phyloP scores from a whole-genome alignment of 768 basidiomycete genomes.

The Tulasnella sp. region DNA sequence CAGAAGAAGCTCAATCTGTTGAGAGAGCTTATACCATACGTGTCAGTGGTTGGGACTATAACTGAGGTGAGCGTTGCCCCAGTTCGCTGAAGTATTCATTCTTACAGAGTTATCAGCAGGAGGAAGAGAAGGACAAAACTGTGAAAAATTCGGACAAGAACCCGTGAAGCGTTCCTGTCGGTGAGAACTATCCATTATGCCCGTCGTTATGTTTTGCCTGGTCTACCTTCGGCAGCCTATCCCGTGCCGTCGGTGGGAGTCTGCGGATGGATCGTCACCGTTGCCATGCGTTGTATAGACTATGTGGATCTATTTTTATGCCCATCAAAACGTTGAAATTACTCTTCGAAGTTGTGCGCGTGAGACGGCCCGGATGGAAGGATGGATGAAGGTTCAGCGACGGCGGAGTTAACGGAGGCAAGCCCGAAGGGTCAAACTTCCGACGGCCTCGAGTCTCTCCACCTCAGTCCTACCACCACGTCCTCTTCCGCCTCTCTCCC shows the following conservation, averaged over 20 bases:
- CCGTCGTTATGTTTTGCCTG: not conserved
- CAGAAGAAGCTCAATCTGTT: not conserved
- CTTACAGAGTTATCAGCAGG: not conserved
- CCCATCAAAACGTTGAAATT: not conserved
- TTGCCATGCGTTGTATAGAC: not conserved
- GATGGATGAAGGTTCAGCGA: not conserved
- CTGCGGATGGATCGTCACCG: not conserved
- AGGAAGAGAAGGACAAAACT: not conserved
- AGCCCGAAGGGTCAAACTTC: constrained; percentile 19
- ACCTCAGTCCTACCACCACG: constrained; percentile 12
- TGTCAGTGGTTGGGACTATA: not conserved
- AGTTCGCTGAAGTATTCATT: not conserved
- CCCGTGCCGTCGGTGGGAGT: not conserved
- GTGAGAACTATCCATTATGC: not conserved
- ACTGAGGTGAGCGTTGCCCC: not conserved
- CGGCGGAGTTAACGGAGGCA: not conserved
- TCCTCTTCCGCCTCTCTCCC: constrained; percentile 7
- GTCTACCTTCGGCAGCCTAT: not conserved
- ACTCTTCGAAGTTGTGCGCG: not conserved
- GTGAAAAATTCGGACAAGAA: not conserved
- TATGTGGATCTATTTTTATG: not conserved
- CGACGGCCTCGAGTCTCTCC: not conserved
- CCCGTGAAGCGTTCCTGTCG: not conserved
- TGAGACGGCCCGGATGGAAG: not conserved
- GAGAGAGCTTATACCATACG: not conserved